Base-by-base conservation (phyloP, 352 stramenopile species). In the Pythium myriotylum region DNA sequence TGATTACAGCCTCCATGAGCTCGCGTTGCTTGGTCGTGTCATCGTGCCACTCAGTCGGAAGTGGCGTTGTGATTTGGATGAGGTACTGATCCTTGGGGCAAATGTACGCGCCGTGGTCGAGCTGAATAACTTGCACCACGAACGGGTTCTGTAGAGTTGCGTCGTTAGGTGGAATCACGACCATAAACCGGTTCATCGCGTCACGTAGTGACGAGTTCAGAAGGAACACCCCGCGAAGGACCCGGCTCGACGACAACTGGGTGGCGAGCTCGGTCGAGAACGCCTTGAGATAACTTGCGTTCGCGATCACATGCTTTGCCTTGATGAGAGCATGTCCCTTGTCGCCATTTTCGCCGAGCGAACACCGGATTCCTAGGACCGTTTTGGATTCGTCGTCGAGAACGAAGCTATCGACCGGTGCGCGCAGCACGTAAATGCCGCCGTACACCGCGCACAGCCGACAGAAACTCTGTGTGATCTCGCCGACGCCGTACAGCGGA, bases 401-500 rank as follows among this genome's bases (percentile, higher is more conserved):
- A 8, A 89, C 66, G n/a, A 92, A 85, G 0, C 61, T 63, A 32
- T 86, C 61, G 43, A 92, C 65, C 9, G 83, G 79, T 24, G 79
- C 79, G 26, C 84, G 74, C 13, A 97, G 73, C 12, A 96, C 77
- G 62, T 96, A 97, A 29, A 95, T 78, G 13, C 81, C 88, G 3
- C 88, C 86, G 61, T 96, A 90, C n/a, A 96, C 88, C 0, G 88
- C 88, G 46, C 80, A 81, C 22, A 96, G 61, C 0, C 88, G 81
- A 71, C 89, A 95, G 65, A 97, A 97, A 42, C 81, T 91, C 73
- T 96, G 89, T 1, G 86, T 75, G 26, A 97, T 68, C 71, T 97
- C 89, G 23, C 86, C 88, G 17, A 94, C 77, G 16, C 89, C 89
- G 45, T 95, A 97, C 20, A 95, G 61, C 24, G 89, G 84, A 2